A percentile compares a stretch with the other conserved stretches of the same genome.
Conservation (phyloP, 1,284 basidiomycete species). For the Ustilago esculenta region DNA sequence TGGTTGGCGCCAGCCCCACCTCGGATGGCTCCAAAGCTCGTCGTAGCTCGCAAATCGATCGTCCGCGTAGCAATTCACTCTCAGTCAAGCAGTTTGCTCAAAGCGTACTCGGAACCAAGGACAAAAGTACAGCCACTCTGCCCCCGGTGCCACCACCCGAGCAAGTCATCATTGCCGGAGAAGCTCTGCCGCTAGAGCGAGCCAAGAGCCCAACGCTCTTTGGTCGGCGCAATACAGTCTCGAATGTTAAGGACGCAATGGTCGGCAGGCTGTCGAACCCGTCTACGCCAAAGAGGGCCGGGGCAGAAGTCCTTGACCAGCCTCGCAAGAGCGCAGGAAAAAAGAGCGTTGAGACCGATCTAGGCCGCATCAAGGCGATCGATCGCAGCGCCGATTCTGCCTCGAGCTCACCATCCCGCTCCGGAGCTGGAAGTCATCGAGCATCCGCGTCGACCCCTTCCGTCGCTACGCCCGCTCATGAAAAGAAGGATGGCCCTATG, state of each 20-base stretch:
- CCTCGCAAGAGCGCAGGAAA: constrained; percentile 34
- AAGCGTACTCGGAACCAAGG: constrained; percentile 41
- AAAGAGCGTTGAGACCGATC: constrained; percentile 33
- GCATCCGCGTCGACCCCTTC: background rate
- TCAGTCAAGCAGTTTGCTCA: constrained; percentile 50
- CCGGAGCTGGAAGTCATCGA: background rate
- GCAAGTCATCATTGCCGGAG: constrained; percentile 44
- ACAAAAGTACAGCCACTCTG: constrained; percentile 18
- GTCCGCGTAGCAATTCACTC: constrained; percentile 54
- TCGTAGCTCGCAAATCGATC: constrained; percentile 25
- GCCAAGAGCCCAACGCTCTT: constrained; percentile 53
- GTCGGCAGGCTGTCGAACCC: constrained; percentile 32
- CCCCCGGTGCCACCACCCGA: constrained; percentile 12
- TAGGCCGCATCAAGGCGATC: constrained; percentile 40
- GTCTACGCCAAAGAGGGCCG: constrained; percentile 40
- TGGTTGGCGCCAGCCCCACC: constrained; percentile 11
- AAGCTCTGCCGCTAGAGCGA: constrained; percentile 41
- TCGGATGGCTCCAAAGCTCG: constrained; percentile 24
- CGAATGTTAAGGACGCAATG: constrained; percentile 40
- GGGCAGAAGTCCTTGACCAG: constrained; percentile 14
- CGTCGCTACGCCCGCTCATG: background rate
- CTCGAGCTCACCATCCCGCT: constrained; percentile 18
- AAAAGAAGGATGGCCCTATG: constrained; percentile 15
- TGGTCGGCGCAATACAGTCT: constrained; percentile 43
- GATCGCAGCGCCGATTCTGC: constrained; percentile 30